Conservation (phyloP, 108 stramenopile species). For the Phaeodactylum tricornutum region DNA sequence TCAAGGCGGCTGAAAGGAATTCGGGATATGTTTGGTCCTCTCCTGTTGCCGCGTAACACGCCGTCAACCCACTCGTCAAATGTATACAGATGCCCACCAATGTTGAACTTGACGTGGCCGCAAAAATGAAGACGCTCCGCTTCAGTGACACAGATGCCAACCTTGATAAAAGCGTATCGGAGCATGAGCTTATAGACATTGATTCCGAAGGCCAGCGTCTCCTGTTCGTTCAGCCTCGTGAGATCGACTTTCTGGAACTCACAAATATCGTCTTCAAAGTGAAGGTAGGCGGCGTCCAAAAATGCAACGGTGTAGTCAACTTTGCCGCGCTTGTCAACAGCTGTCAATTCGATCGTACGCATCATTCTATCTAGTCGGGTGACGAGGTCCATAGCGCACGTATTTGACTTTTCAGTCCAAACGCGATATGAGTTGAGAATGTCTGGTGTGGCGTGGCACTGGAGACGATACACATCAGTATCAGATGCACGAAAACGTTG, state of each 20-base stretch:
- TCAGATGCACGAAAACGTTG: too few species aligned
- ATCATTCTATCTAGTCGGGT: too few species aligned
- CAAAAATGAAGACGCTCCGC: slow-evolving; percentile 22
- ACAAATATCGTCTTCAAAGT: slow-evolving; percentile 54
- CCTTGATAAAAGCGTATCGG: slow-evolving; percentile 56
- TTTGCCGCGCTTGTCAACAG: slow-evolving; percentile 17
- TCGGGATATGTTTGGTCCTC: slow-evolving; percentile 1
- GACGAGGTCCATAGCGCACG: too few species aligned
- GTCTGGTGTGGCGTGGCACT: slow-evolving; percentile 21
- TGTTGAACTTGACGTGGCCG: slow-evolving; percentile 24
- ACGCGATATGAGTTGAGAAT: slow-evolving; percentile 44
- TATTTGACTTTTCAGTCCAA: slow-evolving; percentile 19
- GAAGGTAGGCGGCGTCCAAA: slow-evolving; percentile 14
- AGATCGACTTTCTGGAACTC: slow-evolving; percentile 36
- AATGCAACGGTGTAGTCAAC: slow-evolving; percentile 22
- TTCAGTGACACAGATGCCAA: slow-evolving; percentile 26
- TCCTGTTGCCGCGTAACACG: slow-evolving; percentile 43
- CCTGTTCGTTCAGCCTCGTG: slow-evolving; percentile 16
- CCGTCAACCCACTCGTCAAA: slow-evolving; percentile 65
- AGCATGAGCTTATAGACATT: slow-evolving; percentile 76
- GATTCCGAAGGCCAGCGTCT: slow-evolving; percentile 36
- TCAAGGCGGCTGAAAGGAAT: slow-evolving; percentile 5
- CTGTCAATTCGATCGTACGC: too few species aligned
- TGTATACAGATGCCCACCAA: slow-evolving; percentile 26
- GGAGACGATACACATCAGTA: slow-evolving; percentile 37